phyloP scores from a whole-genome alignment of 805 yeast species.

The Schizosaccharomyces japonicus region DNA sequence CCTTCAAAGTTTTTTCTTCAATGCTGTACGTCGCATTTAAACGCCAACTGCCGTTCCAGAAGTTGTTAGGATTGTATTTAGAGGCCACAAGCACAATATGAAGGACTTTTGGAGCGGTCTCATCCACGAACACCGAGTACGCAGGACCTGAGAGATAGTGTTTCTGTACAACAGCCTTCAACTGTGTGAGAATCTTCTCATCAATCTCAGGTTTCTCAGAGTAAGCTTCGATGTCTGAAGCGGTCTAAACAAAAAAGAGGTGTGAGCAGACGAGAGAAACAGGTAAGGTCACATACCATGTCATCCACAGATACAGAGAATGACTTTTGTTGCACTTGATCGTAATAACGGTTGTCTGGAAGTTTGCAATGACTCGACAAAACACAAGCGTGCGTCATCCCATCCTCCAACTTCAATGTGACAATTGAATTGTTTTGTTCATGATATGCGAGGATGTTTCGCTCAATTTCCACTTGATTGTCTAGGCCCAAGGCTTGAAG shows the following conservation, averaged over 20 bases:
- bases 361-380: background rate
- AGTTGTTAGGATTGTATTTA: constrained; percentile 49
- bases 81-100: constrained; percentile 43
- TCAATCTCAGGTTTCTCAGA: background rate
- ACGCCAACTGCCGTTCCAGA: constrained; percentile 72
- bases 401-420: too few species aligned
- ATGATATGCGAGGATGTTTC: background rate
- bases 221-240: background rate
- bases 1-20: constrained; percentile 20
- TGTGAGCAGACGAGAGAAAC: too few species aligned
- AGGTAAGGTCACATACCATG: background rate
- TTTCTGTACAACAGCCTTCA: constrained; percentile 31
- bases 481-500: background rate
- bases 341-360: background rate
- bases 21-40: constrained; percentile 32
- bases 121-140: constrained; percentile 21
- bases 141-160: constrained; percentile 42
- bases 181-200: constrained; percentile 11
- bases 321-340: background rate
- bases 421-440: background rate
- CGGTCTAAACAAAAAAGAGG: background rate
- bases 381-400: background rate
- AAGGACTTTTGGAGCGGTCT: background rate
- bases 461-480: background rate
- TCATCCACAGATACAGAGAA: background rate